Evolutionary conservation across 2,329 filamentous ascomycete species (phyloP).

Genomic region (Penicillium decumbens): DNA sequence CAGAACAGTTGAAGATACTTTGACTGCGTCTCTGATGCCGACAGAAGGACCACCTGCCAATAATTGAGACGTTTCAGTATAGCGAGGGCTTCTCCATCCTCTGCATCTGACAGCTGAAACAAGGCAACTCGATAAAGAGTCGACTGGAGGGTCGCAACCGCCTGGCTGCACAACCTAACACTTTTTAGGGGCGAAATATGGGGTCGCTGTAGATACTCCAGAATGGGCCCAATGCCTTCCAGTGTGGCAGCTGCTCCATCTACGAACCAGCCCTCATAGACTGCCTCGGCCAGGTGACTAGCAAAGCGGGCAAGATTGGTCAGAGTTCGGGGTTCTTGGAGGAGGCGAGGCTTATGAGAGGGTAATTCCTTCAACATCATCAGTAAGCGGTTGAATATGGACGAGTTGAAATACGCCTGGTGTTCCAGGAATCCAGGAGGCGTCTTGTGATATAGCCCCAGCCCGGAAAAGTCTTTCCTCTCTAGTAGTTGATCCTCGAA

Average conservation of each 20-base stretch:
- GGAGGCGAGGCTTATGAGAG: slow-evolving; percentile 63
- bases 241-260: slow-evolving; percentile 77
- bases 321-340: slow-evolving; percentile 76
- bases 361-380: slow-evolving; percentile 66
- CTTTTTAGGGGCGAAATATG: slow-evolving; percentile 77
- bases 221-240: slow-evolving; percentile 75
- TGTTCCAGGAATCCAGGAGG: slow-evolving; percentile 92
- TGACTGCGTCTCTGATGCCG: slow-evolving; percentile 70
- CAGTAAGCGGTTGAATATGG: slow-evolving; percentile 71
- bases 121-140: slow-evolving; percentile 76
- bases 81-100: slow-evolving; percentile 62
- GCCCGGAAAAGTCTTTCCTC: slow-evolving; percentile 85
- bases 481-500: slow-evolving; percentile 81
- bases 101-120: slow-evolving; percentile 76
- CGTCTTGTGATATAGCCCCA: slow-evolving; percentile 78
- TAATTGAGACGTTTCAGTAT: slow-evolving; percentile 85
- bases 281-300: slow-evolving; percentile 76
- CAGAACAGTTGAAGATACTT: slow-evolving; percentile 80
- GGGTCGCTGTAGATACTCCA: slow-evolving; percentile 84
- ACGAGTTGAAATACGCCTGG: slow-evolving; percentile 92
- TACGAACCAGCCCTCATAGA: slow-evolving; percentile 96
- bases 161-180: slow-evolving; percentile 84
- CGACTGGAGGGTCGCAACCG: slow-evolving; percentile 68
- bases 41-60: slow-evolving; percentile 89
- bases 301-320: slow-evolving; percentile 82